Evolutionary conservation across 2,329 filamentous ascomycete genomes (phyloP).

Genomic region (Aspergillus neoniger): DNA sequence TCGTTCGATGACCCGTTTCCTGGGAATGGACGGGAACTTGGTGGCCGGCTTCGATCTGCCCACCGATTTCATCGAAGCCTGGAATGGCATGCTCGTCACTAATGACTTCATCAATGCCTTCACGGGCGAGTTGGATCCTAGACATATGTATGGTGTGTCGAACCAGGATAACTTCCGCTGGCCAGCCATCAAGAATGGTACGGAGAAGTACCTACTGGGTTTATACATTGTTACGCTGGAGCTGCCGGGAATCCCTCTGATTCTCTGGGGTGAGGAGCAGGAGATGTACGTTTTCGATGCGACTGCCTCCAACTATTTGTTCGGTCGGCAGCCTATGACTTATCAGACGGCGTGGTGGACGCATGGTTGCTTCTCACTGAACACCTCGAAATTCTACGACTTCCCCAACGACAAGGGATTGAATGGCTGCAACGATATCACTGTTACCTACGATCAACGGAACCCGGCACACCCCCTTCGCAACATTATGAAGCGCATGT

Average conservation of each 20-base stretch:
- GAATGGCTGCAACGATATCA: conserved; percentile 57
- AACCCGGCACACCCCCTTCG: conserved; percentile 62
- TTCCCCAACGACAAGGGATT: conserved; percentile 58
- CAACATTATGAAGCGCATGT: conserved; percentile 62
- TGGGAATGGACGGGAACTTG: conserved; percentile 60
- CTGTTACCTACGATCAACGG: conserved; percentile 60
- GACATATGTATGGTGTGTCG: conserved; percentile 63
- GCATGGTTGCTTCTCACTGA: conserved; percentile 63
- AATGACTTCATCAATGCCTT: conserved; percentile 62
- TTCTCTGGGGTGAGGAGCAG: conserved; percentile 69
- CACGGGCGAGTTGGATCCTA: conserved; percentile 59
- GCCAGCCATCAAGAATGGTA: conserved; percentile 59
- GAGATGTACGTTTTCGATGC: conserved; percentile 64
- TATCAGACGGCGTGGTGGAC: conserved; percentile 62
- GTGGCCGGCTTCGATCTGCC: conserved; percentile 55
- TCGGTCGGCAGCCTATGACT: conserved; percentile 63
- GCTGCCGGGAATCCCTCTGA: conserved; percentile 60
- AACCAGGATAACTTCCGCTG: conserved; percentile 68
- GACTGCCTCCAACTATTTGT: conserved; percentile 64
- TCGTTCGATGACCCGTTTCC: conserved; percentile 59
- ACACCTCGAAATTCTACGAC: conserved; percentile 57
- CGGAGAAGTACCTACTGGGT: conserved; percentile 57
- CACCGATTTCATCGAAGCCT: conserved; percentile 55
- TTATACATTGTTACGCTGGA: conserved; percentile 60
- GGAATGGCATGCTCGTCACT: conserved; percentile 57